Evolutionary conservation across 768 basidiomycete species (phyloP), one percentile per base, ranked within the genome.

Genomic region (Suillus ampliporus): DNA sequence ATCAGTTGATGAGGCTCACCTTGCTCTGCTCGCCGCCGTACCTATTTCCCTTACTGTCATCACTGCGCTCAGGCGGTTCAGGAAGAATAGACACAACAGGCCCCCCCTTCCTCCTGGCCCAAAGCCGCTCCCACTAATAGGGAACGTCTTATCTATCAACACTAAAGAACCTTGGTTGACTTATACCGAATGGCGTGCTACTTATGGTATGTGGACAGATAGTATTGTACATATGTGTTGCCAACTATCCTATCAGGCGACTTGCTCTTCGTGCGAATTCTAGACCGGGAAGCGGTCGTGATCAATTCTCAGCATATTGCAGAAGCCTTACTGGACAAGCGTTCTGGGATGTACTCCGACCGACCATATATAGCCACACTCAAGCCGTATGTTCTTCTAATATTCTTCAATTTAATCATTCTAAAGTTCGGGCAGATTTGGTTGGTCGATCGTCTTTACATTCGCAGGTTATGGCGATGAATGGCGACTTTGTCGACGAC

Each of bases 401-500:
- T 3, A 5, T 40, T n/a, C 3, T 41, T 14, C 9, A 31, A 28
- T 58, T 19, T 28, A 13, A 62, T 10, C 14, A 26, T 6, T 34
- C 47, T 35, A 21, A 37, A 7, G 6, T 14, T 13, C 31, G 28
- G 13, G 10, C 23, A 62, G 61, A 26, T 62, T 48, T 62, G 61
- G 61, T 9, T 59, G 57, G 57, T 41, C 38, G 28, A 13, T 34
- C 23, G 38, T 28, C 21, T 62, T 62, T 38, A 57, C 7, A 15
- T 62, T 62, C 14, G 13, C 17, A n/a, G 31, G 11, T 3, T 62
- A 62, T 40, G 26, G 46, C 4, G 61, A 61, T 14, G 26, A 61
- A 23, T 61, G 61, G 57, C 76, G 77, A 43, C 65, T 69, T 13
- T 76, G 74, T 63, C 69, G 79, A 50, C 71, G 74, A 48, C 64